These are phyloP conservation scores for Saccharum officinarum DNA, from an alignment of 176 grass and related monocot genomes.

Conservation along the genomic window DNA sequence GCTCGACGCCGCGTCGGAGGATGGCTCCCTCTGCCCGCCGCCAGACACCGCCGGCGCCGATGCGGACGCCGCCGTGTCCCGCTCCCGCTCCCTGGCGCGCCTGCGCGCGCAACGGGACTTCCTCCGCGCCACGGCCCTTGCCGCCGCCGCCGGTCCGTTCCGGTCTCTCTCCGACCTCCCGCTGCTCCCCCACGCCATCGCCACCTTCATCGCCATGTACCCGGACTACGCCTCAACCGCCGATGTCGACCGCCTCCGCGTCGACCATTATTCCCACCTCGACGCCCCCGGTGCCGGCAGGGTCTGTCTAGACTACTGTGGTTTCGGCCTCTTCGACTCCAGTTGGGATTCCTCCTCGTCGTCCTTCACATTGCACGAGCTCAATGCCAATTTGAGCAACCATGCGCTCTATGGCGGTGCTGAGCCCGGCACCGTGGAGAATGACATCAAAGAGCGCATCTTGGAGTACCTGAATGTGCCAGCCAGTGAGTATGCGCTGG, in stretches of 20 bases:
- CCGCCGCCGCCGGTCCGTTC: conserved; percentile 62
- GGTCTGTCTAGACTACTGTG: conserved; percentile 97
- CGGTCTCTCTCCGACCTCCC: conserved; percentile 69
- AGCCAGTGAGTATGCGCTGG: conserved; percentile 79
- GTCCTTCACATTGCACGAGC: conserved; percentile 79
- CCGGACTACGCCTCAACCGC: conserved; percentile 79
- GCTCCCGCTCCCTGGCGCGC: conserved; percentile 90
- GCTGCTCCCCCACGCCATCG: conserved; percentile 53
- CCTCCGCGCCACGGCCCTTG: conserved; percentile 81
- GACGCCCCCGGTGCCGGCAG: conserved; percentile 52
- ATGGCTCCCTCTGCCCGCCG: conserved; percentile 70
- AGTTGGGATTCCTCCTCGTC: conserved; percentile 80
- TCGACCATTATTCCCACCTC: conserved; percentile 83
- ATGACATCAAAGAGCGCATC: conserved; percentile 91
- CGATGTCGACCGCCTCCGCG: conserved; percentile 74
- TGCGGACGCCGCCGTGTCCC: conserved; percentile 53
- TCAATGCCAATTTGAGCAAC: conserved; percentile 98
- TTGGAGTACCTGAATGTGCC: conserved; percentile 95
- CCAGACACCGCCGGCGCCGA: conserved; percentile 48
- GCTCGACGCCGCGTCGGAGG: conserved; percentile 76
- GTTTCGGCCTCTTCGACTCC: conserved; percentile 87
- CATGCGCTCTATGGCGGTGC: conserved; percentile 83
- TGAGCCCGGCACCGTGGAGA: conserved; percentile 64
- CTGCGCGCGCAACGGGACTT: conserved; percentile 90
- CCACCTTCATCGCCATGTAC: conserved; percentile 92